A percentile compares a stretch with the other conserved stretches of the same genome.
phyloP scores from a whole-genome alignment of 768 basidiomycete genomes.

The Trametes maxima region DNA sequence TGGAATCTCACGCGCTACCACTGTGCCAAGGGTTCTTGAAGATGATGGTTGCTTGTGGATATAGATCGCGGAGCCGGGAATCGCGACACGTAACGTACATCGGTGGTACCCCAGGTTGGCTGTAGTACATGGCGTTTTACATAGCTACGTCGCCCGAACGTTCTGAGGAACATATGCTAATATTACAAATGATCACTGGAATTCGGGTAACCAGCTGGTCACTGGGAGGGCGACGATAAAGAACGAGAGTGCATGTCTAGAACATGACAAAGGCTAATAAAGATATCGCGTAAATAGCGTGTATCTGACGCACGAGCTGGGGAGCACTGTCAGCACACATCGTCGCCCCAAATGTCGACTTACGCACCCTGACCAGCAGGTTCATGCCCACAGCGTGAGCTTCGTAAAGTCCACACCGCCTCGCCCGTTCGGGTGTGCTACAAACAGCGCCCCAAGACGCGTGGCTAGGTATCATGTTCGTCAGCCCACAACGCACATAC shows the following conservation, averaged over 20 bases:
- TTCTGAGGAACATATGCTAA: no score
- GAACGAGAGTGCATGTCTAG: no score
- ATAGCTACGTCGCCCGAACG: no score
- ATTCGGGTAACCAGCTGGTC: no score
- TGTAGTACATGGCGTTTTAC: no score
- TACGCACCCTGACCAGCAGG: constrained; percentile 9
- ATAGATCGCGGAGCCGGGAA: no score
- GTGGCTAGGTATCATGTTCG: constrained; percentile 32
- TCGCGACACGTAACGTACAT: neutral
- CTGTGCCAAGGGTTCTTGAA: constrained; percentile 26
- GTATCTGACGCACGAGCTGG: neutral
- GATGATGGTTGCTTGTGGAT: no score
- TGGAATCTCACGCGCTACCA: constrained; percentile 27
- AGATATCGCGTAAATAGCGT: neutral
- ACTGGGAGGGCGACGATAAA: no score
- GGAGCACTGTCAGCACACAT: neutral
- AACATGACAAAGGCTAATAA: neutral
- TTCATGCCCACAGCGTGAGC: constrained; percentile 45
- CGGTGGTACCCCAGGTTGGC: no score
- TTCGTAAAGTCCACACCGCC: constrained; percentile 41
- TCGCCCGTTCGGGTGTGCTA: constrained; percentile 34
- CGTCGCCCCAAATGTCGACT: neutral
- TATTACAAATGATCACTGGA: no score
- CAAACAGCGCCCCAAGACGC: constrained; percentile 45
- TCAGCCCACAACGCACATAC: neutral